Base-by-base conservation (phyloP, 345 rosid species). In the Reutealis trisperma region DNA sequence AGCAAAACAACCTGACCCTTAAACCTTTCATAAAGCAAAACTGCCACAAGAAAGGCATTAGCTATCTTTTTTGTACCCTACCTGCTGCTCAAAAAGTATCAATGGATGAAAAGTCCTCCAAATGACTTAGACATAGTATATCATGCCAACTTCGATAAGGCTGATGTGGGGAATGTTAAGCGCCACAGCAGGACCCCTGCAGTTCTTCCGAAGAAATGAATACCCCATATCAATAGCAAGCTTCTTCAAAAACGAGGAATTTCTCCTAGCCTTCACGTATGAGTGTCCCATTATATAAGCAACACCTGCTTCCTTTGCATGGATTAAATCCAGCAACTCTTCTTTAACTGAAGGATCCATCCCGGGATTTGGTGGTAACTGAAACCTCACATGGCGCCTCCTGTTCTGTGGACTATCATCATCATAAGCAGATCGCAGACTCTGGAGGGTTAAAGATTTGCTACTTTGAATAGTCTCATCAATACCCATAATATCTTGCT, bases 81-180 rank as follows among this genome's bases (percentile, higher is more conserved):
- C 41, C 41, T 37, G 41, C 67, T 0, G 7, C 25, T 14, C 45
- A 58, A 76, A 27, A 47, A 27, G 8, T 1, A 22, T 34, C 25
- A 75, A 60, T n/a, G 60, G 37, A 67, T 9, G 22, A 47, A 8
- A n/a, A 64, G 41, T 37, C 41, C 30, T 63, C 70, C 18, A 19
- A 37, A 55, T 14, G 54, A 54, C 84, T 89, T 89, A 94, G 44
- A 94, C 97, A 84, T 92, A 86, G 83, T 94, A 94, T 72, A 92
- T 91, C 96, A 94, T 91, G 69, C 98, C 98, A 54, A 94, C 97
- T 90, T 94, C 98, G 59, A 92, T 90, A 19, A 94, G 96, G 84
- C 92, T 92, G 80, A 91, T 92, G 83, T 90, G 98, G 67, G 98
- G 98, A 77, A 94, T 92, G 82, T 90, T 91, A 61, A 94, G 89